phyloP scores from a whole-genome alignment of 495 filamentous ascomycete species.

The Penicillium bialowiezense region DNA sequence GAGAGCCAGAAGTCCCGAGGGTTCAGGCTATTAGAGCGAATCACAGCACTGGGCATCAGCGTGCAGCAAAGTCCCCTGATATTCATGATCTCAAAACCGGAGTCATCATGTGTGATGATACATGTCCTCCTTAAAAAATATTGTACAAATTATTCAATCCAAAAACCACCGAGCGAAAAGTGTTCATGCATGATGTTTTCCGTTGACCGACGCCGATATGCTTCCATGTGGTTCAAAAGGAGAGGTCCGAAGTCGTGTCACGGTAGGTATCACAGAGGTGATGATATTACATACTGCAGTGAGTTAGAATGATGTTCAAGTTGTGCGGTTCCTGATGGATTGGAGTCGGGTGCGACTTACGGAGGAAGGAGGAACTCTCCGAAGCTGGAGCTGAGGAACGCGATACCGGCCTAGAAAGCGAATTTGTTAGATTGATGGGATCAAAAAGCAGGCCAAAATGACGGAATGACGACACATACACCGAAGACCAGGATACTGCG shows the following conservation, averaged over 20 bases:
- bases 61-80: slow-evolving; percentile 13
- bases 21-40: background rate
- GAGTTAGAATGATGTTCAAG: slow-evolving; percentile 1
- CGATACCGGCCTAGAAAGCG: slow-evolving; percentile 58
- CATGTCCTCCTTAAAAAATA: slow-evolving; percentile 18
- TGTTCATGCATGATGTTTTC: slow-evolving; percentile 14
- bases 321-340: background rate
- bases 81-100: slow-evolving; percentile 21
- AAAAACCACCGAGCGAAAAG: slow-evolving; percentile 13
- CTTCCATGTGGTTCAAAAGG: slow-evolving; percentile 13
- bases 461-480: slow-evolving; percentile 45
- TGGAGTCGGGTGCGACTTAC: slow-evolving; percentile 44
- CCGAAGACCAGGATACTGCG: slow-evolving; percentile 70
- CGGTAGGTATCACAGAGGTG: slow-evolving; percentile 3
- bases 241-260: slow-evolving; percentile 11
- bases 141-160: slow-evolving; percentile 24
- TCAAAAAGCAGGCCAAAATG: background rate
- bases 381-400: slow-evolving; percentile 72
- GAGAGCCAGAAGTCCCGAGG: too few species aligned
- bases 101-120: slow-evolving; percentile 6
- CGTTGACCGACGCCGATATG: slow-evolving; percentile 24
- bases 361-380: slow-evolving; percentile 71
- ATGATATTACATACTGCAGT: slow-evolving; percentile 25
- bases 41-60: slow-evolving; percentile 1
- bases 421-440: slow-evolving; percentile 16